Evolutionary conservation across 805 yeast species (phyloP).

Genomic region (Dipodascopsis uninucleata): DNA sequence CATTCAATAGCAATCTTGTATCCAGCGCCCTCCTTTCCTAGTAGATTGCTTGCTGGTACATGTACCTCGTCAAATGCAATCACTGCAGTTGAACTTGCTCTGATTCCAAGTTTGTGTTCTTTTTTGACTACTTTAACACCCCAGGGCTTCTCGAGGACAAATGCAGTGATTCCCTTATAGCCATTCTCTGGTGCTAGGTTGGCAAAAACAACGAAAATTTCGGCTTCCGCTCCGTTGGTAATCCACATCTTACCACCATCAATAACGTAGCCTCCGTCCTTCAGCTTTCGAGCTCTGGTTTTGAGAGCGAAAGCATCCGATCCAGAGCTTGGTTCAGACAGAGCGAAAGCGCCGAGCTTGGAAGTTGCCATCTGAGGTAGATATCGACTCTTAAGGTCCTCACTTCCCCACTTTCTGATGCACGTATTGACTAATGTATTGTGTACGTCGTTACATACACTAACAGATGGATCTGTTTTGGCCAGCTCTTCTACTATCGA

Average conservation of each 20-base stretch:
- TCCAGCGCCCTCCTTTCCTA: slow-evolving; percentile 45
- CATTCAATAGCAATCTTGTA: slow-evolving; percentile 46
- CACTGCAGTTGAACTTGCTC: slow-evolving; percentile 44
- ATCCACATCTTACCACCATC: slow-evolving; percentile 47
- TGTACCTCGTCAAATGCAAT: slow-evolving; percentile 41
- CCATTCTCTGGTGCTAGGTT: slow-evolving; percentile 43
- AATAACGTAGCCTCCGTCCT: slow-evolving; percentile 41
- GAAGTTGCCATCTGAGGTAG: slow-evolving; percentile 40
- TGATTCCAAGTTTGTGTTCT: slow-evolving; percentile 45
- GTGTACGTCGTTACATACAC: slow-evolving; percentile 46
- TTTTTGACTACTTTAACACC: slow-evolving; percentile 44
- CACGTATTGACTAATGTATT: slow-evolving; percentile 45
- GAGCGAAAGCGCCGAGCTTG: slow-evolving; percentile 41
- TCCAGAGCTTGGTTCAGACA: slow-evolving; percentile 43
- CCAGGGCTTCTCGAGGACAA: slow-evolving; percentile 42
- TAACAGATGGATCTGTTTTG: slow-evolving; percentile 43
- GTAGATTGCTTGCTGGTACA: slow-evolving; percentile 42
- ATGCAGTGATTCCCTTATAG: slow-evolving; percentile 45
- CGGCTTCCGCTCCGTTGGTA: slow-evolving; percentile 45
- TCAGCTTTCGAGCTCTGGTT: slow-evolving; percentile 39
- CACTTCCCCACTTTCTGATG: slow-evolving; percentile 40
- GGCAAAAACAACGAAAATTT: slow-evolving; percentile 41
- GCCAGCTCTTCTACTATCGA: slow-evolving; percentile 46
- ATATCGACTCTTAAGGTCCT: slow-evolving; percentile 38
- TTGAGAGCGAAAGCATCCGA: slow-evolving; percentile 45